Evolutionary conservation across 2,329 filamentous ascomycete species (phyloP).

Genomic region (Phialocephala sp.): DNA sequence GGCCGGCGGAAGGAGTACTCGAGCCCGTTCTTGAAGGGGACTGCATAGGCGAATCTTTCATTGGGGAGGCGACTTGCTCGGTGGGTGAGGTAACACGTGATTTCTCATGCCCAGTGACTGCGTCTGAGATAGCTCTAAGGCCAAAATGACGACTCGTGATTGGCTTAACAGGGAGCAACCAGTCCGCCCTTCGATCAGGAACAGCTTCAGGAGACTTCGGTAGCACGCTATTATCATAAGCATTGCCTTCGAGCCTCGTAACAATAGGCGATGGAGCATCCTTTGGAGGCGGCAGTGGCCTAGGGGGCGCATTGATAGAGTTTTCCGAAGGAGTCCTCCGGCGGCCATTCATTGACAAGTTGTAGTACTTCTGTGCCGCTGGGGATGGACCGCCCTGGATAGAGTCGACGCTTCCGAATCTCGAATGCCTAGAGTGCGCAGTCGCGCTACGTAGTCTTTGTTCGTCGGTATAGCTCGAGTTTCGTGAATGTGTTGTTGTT

Average conservation of each 20-base stretch:
- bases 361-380: constrained; percentile 76
- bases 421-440: constrained; percentile 73
- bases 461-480: constrained; percentile 79
- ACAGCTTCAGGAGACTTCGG: constrained; percentile 53
- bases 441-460: constrained; percentile 70
- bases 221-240: constrained; percentile 35
- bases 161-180: constrained; percentile 54
- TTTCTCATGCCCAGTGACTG: constrained; percentile 60
- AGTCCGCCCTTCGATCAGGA: constrained; percentile 51
- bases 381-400: constrained; percentile 65
- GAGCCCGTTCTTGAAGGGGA: constrained; percentile 81
- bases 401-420: constrained; percentile 81
- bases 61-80: constrained; percentile 49
- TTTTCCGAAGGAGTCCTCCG: constrained; percentile 49
- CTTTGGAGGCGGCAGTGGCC: constrained; percentile 61
- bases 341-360: constrained; percentile 45
- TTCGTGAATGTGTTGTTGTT: constrained; percentile 62
- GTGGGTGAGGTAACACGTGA: constrained; percentile 56
- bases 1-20: constrained; percentile 67
- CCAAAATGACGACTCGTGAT: constrained; percentile 64
- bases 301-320: constrained; percentile 67
- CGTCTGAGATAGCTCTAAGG: constrained; percentile 86
- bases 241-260: constrained; percentile 59
- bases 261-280: constrained; percentile 62
- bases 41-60: constrained; percentile 58